Evolutionary conservation across 805 yeast genomes (phyloP), one percentile per base, ranked within the genome.

Genomic region (Metschnikowia vanudenii): DNA sequence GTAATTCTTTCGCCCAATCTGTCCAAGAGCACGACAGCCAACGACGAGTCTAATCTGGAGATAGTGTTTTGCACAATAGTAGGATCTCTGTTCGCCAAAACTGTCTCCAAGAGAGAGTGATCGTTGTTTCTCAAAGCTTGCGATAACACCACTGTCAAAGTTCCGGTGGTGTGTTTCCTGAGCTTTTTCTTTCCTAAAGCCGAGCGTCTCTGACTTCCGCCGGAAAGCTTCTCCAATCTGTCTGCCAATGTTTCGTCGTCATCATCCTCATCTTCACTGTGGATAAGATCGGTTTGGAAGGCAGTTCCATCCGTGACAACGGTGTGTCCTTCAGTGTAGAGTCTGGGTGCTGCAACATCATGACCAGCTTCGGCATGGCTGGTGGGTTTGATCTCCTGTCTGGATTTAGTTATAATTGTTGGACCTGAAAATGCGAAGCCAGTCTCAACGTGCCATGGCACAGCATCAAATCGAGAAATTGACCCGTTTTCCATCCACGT

Each of bases 101-200:
- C 96, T 2, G 88, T 81, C 64, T 94, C 98, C 51, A 94, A 74
- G 46, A 94, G 72, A 9, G 94, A 71, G 58, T 84, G 90, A 63
- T 94, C 99, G 58, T 87, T 88, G 17, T 95, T 83, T 57, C 81
- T 83, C 51, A 94, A 74, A 0, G 99, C 92, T 69, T 94, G 99
- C 12, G 91, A 74, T 37, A 94, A 73, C n/a, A 94, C 80, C 1
- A 86, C 82, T 1, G 96, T 81, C 50, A 91, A 78, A 1, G 96
- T 81, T 17, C 56, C 57, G 0, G 65, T 62, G 12, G 73, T 62
- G 42, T 94, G 96, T 8, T 81, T 77, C 10, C 56, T 59, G 30
- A 58, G 57, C 46, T 74, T 75, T 51, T 78, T 76, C 48, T 70
- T 70, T 37, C 67, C 47, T 13, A 66, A 49, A 67, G 65, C 41